A percentile compares a stretch with the other conserved stretches of the same genome.
These are phyloP conservation scores for Puccinia brachypodii DNA, from an alignment of 1,284 basidiomycete species.

Conservation along the genomic window DNA sequence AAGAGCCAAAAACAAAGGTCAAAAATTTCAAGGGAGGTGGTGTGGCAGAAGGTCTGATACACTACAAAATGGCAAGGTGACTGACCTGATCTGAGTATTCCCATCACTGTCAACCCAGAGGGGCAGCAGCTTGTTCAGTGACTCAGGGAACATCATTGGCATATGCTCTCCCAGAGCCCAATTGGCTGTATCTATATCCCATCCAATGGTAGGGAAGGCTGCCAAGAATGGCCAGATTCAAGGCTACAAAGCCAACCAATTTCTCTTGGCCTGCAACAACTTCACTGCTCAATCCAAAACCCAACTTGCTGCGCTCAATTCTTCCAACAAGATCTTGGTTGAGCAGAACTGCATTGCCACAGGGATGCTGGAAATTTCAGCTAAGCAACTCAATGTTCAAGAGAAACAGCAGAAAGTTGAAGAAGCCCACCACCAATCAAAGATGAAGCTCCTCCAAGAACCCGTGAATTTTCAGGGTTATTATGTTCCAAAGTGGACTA, in stretches of 20 bases:
- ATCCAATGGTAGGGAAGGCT: background rate
- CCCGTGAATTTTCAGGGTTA: too few relatives aligned
- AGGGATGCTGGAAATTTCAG: background rate
- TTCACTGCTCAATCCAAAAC: background rate
- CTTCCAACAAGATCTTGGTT: background rate
- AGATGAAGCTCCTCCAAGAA: background rate
- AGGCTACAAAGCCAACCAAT: background rate
- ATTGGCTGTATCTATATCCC: background rate
- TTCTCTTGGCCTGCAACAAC: background rate
- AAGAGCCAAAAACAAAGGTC: too few relatives aligned
- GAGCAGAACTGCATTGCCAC: background rate
- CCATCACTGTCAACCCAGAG: too few relatives aligned
- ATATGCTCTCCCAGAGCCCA: background rate
- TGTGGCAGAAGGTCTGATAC: too few relatives aligned
- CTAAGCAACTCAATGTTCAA: background rate
- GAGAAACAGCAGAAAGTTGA: background rate
- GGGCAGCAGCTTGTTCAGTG: too few relatives aligned
- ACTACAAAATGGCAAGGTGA: too few relatives aligned
- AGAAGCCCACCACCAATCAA: too few relatives aligned
- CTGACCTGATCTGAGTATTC: too few relatives aligned
- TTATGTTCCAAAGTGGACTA: too few relatives aligned
- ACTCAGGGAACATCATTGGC: too few relatives aligned
- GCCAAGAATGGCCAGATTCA: background rate
- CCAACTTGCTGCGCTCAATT: background rate
- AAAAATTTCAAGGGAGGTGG: too few relatives aligned